Evolutionary conservation across 2,329 filamentous ascomycete species (phyloP).

Genomic region (Penicillium sp.): DNA sequence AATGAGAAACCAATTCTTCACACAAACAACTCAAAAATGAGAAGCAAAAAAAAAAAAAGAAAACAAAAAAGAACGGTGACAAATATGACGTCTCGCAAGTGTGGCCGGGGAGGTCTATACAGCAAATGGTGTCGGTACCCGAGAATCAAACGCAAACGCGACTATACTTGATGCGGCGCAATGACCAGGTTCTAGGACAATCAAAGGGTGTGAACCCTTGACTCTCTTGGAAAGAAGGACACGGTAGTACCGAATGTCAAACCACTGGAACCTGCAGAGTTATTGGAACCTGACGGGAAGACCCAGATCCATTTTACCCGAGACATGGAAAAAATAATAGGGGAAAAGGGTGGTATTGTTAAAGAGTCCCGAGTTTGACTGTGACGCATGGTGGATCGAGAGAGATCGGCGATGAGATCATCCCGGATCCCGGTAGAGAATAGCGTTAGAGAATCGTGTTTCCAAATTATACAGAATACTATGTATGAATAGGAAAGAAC

Average conservation of each 20-base stretch:
- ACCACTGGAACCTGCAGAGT: neutral
- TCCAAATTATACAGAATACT: too few species aligned
- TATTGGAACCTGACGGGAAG: neutral
- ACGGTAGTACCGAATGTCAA: conserved; percentile 16
- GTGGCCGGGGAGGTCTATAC: neutral
- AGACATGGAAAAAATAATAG: neutral
- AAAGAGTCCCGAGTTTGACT: neutral
- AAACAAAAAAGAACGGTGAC: conserved; percentile 1
- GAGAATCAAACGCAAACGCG: conserved; percentile 12
- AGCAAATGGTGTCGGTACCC: conserved; percentile 11
- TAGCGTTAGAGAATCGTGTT: too few species aligned
- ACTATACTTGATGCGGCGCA: conserved; percentile 15
- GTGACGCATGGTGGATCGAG: neutral
- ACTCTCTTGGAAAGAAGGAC: neutral
- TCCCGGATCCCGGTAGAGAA: neutral
- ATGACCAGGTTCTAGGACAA: conserved; percentile 13
- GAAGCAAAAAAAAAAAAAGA: neutral
- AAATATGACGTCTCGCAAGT: conserved; percentile 13
- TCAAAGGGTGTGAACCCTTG: neutral
- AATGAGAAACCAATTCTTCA: neutral
- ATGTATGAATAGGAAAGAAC: neutral
- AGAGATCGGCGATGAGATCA: conserved; percentile 2
- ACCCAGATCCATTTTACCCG: neutral
- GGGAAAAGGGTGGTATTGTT: conserved; percentile 4
- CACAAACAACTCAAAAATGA: conserved; percentile 9